These are phyloP conservation scores for baker's yeast (Saccharomyces cerevisiae) DNA, from an alignment of 805 yeast species.

Conservation along the genomic window DNA sequence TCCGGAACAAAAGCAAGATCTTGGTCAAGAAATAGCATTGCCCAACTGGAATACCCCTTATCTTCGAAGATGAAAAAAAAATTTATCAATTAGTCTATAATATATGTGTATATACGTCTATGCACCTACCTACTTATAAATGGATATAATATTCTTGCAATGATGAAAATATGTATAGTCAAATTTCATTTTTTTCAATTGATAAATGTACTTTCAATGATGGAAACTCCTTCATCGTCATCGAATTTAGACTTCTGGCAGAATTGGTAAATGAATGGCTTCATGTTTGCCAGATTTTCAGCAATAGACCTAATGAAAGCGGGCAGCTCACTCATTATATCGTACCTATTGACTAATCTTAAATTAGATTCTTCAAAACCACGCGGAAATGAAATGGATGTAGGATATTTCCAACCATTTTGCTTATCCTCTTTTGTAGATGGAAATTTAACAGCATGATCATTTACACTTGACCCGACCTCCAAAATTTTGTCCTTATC, in stretches of 20 bases:
- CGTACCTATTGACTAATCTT: slow-evolving; percentile 65
- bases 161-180: not conserved
- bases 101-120: not conserved
- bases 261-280: slow-evolving; percentile 79
- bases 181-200: slow-evolving; percentile 2
- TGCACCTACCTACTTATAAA: not conserved
- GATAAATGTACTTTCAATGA: slow-evolving; percentile 75
- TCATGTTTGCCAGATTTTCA: slow-evolving; percentile 73
- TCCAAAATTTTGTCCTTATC: slow-evolving; percentile 46
- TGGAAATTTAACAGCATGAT: slow-evolving; percentile 31
- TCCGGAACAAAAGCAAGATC: slow-evolving; percentile 7
- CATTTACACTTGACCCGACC: slow-evolving; percentile 44
- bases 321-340: slow-evolving; percentile 85
- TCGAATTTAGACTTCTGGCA: slow-evolving; percentile 49
- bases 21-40: slow-evolving; percentile 3
- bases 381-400: slow-evolving; percentile 30
- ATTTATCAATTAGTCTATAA: not conserved
- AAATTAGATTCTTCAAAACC: slow-evolving; percentile 41
- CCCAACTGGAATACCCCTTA: slow-evolving; percentile 14
- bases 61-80: not conserved
- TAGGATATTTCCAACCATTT: slow-evolving; percentile 77
- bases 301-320: slow-evolving; percentile 70
- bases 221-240: slow-evolving; percentile 57
- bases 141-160: not conserved
- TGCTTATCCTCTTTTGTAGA: slow-evolving; percentile 42